These are phyloP conservation scores for Plasmodium gaboni DNA, from an alignment of 169 alveolate species.

Conservation along the genomic window DNA sequence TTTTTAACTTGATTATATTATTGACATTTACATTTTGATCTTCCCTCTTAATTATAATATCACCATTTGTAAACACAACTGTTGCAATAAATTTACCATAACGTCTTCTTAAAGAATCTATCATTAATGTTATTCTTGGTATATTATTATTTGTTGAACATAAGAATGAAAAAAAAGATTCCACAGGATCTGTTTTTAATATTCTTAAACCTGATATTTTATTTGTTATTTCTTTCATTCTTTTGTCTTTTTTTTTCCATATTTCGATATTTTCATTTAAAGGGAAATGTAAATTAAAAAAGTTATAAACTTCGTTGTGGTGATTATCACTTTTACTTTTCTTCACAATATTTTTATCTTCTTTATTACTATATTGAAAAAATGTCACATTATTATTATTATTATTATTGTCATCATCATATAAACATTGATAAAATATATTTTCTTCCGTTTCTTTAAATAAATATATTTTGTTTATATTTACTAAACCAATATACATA, in stretches of 20 bases:
- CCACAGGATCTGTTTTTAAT: constrained; percentile 81
- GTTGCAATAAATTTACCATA: constrained; percentile 79
- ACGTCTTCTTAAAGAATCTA: constrained; percentile 75
- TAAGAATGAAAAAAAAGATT: constrained; percentile 84
- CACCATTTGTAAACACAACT: constrained; percentile 19
- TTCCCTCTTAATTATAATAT: constrained; percentile 16
- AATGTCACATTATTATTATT: neutral
- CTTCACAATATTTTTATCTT: neutral
- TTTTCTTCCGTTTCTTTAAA: constrained; percentile 48
- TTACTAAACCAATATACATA: constrained; percentile 46
- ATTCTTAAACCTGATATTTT: constrained; percentile 79
- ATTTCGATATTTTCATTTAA: constrained; percentile 68
- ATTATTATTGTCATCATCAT: neutral
- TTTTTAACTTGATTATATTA: neutral
- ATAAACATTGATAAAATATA: constrained; percentile 51
- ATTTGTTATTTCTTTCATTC: constrained; percentile 77
- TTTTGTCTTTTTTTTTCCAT: constrained; percentile 75
- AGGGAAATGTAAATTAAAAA: constrained; percentile 59
- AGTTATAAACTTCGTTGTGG: constrained; percentile 27
- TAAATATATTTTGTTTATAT: constrained; percentile 37
- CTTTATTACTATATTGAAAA: neutral
- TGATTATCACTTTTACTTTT: neutral
- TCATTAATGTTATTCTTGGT: constrained; percentile 81
- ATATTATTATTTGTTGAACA: constrained; percentile 89
- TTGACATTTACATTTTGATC: neutral